Percentiles rank a stretch among this genome's conserved stretches.
Conservation (phyloP, 306 rosid species). For the Prosopis cineraria region DNA sequence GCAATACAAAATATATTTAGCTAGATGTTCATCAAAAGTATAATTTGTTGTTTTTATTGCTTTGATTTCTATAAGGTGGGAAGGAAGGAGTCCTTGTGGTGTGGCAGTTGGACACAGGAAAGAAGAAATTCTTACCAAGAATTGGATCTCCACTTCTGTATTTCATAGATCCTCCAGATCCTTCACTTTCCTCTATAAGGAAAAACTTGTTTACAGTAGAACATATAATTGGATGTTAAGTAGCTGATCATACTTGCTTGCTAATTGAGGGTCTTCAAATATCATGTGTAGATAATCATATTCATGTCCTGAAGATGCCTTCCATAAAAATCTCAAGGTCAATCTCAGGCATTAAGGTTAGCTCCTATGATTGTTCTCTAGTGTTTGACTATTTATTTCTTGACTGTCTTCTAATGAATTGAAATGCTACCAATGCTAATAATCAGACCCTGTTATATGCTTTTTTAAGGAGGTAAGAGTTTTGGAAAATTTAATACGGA, state of each 20-base stretch:
- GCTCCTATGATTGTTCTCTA: slow-evolving; percentile 34
- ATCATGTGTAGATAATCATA: slow-evolving; percentile 91
- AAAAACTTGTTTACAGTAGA: slow-evolving; percentile 15
- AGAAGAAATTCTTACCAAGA: slow-evolving; percentile 75
- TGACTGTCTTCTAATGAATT: slow-evolving; percentile 23
- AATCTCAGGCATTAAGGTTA: slow-evolving; percentile 95
- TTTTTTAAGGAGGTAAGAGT: neutral
- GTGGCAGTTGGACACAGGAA: slow-evolving; percentile 93
- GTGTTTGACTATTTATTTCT: slow-evolving; percentile 18
- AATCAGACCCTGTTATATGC: neutral
- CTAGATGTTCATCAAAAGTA: slow-evolving; percentile 7
- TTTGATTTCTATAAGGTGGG: slow-evolving; percentile 64
- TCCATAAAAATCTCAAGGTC: slow-evolving; percentile 83
- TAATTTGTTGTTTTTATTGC: slow-evolving; percentile 35
- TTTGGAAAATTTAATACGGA: slow-evolving; percentile 4
- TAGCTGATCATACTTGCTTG: slow-evolving; percentile 37
- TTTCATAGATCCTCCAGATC: slow-evolving; percentile 80
- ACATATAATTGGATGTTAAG: slow-evolving; percentile 14
- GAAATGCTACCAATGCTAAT: slow-evolving; percentile 16
- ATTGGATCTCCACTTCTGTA: slow-evolving; percentile 90
- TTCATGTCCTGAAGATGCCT: slow-evolving; percentile 81
- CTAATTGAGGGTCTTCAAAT: slow-evolving; percentile 71
- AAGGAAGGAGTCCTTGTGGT: slow-evolving; percentile 93
- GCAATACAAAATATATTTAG: slow-evolving; percentile 6
- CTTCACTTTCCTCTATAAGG: slow-evolving; percentile 77